phyloP scores from a whole-genome alignment of 148 eudicot species.

The Vaccinium corymbosum region DNA sequence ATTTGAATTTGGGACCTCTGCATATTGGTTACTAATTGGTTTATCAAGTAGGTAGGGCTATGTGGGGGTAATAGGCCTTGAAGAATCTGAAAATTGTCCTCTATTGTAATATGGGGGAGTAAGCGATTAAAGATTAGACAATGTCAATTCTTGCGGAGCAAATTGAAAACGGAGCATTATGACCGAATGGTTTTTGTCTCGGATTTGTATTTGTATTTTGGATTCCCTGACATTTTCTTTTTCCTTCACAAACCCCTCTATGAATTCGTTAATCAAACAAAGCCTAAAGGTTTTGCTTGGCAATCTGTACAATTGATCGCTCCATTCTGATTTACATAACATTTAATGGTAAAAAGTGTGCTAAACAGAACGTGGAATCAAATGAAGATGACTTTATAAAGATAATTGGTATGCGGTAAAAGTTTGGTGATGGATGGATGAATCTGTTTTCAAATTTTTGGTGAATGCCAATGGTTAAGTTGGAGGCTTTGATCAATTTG shows the following conservation, averaged over 20 bases:
- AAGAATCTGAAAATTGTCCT: neutral
- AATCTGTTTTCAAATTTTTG: neutral
- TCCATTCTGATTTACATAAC: neutral
- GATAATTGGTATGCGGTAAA: neutral
- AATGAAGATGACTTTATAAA: neutral
- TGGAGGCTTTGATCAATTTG: neutral
- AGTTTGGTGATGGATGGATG: neutral
- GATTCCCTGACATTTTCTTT: neutral
- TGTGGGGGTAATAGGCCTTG: neutral
- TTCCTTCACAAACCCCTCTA: neutral
- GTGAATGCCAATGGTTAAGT: neutral
- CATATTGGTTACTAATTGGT: neutral
- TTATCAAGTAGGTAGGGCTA: neutral
- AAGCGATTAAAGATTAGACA: neutral
- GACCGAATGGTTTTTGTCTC: neutral
- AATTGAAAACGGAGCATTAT: neutral
- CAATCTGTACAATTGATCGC: neutral
- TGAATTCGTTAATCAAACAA: neutral
- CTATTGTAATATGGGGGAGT: neutral
- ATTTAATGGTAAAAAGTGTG: neutral
- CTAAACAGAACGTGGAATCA: neutral
- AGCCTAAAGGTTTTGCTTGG: neutral
- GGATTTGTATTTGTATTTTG: neutral
- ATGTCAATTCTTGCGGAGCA: neutral
- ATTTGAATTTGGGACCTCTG: neutral